Conservation (phyloP, 176 grass and related monocot species). For the Zoysia japonica region DNA sequence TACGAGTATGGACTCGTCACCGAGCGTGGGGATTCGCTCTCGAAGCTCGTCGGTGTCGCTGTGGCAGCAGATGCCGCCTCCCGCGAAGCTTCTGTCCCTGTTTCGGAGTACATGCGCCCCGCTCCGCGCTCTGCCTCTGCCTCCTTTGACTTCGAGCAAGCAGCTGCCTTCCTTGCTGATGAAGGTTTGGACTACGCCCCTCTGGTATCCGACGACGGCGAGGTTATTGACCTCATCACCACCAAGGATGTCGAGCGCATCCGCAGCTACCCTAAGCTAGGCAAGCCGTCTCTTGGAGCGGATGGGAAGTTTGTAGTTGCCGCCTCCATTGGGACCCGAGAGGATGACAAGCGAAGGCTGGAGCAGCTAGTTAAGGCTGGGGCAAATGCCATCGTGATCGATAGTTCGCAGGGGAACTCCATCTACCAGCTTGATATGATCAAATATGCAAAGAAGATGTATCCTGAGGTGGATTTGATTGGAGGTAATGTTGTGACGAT, state of each 20-base stretch:
- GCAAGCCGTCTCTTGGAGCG: conserved; percentile 60
- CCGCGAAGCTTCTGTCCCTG: background rate
- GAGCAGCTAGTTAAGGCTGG: conserved; percentile 73
- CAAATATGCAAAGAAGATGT: conserved; percentile 71
- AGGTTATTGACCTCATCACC: conserved; percentile 73
- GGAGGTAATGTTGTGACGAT: conserved; percentile 93
- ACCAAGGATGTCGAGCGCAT: conserved; percentile 78
- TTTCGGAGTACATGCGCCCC: conserved; percentile 71
- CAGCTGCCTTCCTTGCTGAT: conserved; percentile 55
- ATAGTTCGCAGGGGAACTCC: conserved; percentile 96
- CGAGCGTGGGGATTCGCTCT: conserved; percentile 57
- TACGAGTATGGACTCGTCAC: conserved; percentile 75
- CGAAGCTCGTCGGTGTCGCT: conserved; percentile 54
- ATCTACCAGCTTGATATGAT: conserved; percentile 94
- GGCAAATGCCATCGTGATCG: conserved; percentile 72
- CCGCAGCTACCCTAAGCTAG: conserved; percentile 69
- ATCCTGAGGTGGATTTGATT: conserved; percentile 73
- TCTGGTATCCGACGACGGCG: conserved; percentile 61
- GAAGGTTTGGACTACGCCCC: conserved; percentile 82
- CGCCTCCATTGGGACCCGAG: conserved; percentile 80
- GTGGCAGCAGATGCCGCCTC: conserved; percentile 48
- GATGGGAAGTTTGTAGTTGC: conserved; percentile 76
- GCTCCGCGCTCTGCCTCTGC: conserved; percentile 45
- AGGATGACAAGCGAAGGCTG: conserved; percentile 74
- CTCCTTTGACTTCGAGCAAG: conserved; percentile 67